phyloP scores from a whole-genome alignment of 2,329 filamentous ascomycete genomes.

The Fusarium acutatum region DNA sequence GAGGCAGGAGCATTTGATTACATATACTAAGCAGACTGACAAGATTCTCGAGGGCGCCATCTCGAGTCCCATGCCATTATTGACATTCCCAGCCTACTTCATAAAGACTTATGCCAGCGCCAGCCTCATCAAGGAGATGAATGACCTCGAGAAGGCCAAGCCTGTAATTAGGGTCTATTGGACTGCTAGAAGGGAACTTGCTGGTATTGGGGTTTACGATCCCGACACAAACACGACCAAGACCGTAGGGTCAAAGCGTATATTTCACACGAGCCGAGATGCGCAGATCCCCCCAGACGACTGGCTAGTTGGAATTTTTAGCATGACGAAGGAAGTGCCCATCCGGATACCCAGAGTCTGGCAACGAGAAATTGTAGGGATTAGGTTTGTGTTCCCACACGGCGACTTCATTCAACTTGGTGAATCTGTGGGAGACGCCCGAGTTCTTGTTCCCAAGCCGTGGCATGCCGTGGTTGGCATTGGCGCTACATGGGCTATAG shows the following conservation, averaged over 20 bases:
- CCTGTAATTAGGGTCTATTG: background rate
- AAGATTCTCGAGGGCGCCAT: background rate
- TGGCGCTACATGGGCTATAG: too few relatives aligned
- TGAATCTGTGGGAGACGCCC: background rate
- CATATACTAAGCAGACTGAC: background rate
- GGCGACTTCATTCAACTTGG: background rate
- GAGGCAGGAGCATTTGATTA: fast-evolving
- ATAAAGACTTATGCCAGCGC: background rate
- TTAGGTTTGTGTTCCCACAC: background rate
- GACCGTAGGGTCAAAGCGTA: fast-evolving
- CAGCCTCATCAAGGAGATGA: background rate
- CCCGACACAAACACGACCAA: background rate
- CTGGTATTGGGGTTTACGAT: background rate
- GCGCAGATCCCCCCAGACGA: background rate
- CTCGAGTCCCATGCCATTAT: background rate
- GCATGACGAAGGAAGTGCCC: background rate
- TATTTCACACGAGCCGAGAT: background rate
- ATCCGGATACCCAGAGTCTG: background rate
- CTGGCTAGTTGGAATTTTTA: background rate
- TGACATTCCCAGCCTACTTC: background rate
- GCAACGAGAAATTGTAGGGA: background rate
- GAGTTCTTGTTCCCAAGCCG: background rate
- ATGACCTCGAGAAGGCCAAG: background rate
- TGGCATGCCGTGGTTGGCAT: background rate
- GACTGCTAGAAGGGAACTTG: background rate